Percentiles rank a stretch among this genome's conserved stretches.
These are phyloP conservation scores for Globisporangium okanoganense DNA, from an alignment of 352 stramenopile species.

Conservation along the genomic window DNA sequence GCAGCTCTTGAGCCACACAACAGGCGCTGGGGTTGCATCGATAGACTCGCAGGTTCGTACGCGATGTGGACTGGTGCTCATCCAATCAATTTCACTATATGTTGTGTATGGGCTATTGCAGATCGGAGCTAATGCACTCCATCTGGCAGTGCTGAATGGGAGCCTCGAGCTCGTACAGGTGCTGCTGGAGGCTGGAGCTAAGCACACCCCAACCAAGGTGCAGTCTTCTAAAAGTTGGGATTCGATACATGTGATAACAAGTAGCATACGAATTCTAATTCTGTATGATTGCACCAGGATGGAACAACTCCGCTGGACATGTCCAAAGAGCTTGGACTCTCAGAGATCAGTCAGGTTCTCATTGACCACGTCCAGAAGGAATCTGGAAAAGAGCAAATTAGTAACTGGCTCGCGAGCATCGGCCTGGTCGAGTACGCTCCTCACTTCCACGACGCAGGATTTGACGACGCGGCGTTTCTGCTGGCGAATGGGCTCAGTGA, in stretches of 20 bases:
- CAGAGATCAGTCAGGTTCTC: slow-evolving; percentile 30
- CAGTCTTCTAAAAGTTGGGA: neutral
- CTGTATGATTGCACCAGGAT: slow-evolving; percentile 19
- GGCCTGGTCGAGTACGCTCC: slow-evolving; percentile 60
- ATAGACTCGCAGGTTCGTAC: slow-evolving; percentile 30
- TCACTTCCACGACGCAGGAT: slow-evolving; percentile 46
- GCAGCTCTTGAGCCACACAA: slow-evolving; percentile 28
- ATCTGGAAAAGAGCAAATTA: slow-evolving; percentile 31
- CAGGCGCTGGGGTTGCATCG: slow-evolving; percentile 14
- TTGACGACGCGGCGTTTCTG: slow-evolving; percentile 66
- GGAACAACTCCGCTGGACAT: slow-evolving; percentile 60
- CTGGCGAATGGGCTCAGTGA: slow-evolving; percentile 43
- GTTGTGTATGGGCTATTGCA: slow-evolving; percentile 14
- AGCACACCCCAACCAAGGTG: slow-evolving; percentile 48
- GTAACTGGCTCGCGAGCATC: slow-evolving; percentile 67
- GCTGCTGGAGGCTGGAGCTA: slow-evolving; percentile 31
- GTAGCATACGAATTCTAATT: neutral
- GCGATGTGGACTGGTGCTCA: neutral
- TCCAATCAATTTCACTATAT: neutral
- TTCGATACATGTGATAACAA: neutral
- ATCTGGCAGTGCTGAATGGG: slow-evolving; percentile 58
- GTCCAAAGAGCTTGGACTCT: slow-evolving; percentile 33
- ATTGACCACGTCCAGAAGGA: slow-evolving; percentile 30
- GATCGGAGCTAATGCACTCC: slow-evolving; percentile 51
- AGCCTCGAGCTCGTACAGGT: slow-evolving; percentile 43